A percentile compares a stretch with the other conserved stretches of the same genome.
Conservation (phyloP, 352 stramenopile genomes). For the Pythium utonaiense region DNA sequence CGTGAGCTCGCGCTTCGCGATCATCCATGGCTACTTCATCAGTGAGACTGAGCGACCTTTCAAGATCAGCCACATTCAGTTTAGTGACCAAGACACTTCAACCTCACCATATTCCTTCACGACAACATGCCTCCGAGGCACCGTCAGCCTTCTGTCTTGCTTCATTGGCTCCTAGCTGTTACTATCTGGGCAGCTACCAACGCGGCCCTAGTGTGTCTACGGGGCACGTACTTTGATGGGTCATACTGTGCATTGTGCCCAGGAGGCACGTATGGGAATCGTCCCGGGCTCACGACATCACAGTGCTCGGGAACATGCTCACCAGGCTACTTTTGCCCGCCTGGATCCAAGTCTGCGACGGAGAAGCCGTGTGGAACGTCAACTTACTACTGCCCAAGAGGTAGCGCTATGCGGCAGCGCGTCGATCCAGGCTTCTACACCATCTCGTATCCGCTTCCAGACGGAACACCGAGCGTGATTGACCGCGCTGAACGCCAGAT, state of each 20-base stretch:
- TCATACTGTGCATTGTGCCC: conserved; percentile 41
- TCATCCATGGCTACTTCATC: conserved; percentile 1
- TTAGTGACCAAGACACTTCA: conserved; percentile 6
- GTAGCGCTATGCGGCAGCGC: conserved; percentile 33
- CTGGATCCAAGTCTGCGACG: conserved; percentile 51
- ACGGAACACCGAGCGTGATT: background rate
- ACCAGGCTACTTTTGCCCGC: conserved; percentile 52
- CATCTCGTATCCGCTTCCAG: conserved; percentile 26
- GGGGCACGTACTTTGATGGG: conserved; percentile 44
- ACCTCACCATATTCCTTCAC: background rate
- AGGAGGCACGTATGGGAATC: conserved; percentile 42
- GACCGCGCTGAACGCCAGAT: conserved; percentile 7
- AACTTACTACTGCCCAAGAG: conserved; percentile 52
- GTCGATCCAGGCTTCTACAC: conserved; percentile 64
- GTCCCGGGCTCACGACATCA: conserved; percentile 30
- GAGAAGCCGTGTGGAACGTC: conserved; percentile 46
- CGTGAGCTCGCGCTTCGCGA: conserved; percentile 5
- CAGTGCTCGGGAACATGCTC: conserved; percentile 49
- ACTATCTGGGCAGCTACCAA: background rate
- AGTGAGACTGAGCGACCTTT: conserved; percentile 12
- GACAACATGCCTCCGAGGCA: background rate
- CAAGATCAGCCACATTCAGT: conserved; percentile 11
- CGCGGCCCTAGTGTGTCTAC: conserved; percentile 33
- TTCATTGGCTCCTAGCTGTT: background rate
- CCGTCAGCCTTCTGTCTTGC: background rate